These are phyloP conservation scores for Fusarium papillatum DNA, from an alignment of 2,329 filamentous ascomycete species.

Conservation along the genomic window DNA sequence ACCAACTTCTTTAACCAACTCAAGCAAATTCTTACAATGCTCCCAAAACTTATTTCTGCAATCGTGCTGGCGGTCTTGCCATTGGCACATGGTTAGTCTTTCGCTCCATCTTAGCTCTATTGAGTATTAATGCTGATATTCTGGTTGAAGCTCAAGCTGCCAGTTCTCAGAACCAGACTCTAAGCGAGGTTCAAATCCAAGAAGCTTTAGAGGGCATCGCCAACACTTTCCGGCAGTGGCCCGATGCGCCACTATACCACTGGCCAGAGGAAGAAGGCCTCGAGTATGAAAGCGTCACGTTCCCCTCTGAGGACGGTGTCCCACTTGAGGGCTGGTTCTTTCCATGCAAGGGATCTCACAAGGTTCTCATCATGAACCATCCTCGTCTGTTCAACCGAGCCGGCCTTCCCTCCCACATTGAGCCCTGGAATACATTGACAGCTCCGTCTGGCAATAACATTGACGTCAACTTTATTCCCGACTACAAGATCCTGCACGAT, in stretches of 20 bases:
- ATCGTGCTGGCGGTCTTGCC: not conserved
- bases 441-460: conserved; percentile 1
- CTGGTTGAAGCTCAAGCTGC: not conserved
- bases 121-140: not conserved
- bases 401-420: not conserved
- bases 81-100: not conserved
- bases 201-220: not conserved
- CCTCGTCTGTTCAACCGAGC: conserved; percentile 5
- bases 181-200: not conserved
- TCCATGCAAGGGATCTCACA: not conserved
- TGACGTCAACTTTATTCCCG: conserved; percentile 6
- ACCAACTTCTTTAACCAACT: not conserved
- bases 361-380: conserved; percentile 11
- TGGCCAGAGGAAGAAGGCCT: conserved; percentile 3
- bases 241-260: not conserved
- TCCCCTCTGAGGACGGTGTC: conserved; percentile 4
- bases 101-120: not conserved
- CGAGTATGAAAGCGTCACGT: conserved; percentile 2
- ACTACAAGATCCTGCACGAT: conserved; percentile 5
- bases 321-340: conserved; percentile 8
- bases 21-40: not conserved
- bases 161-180: not conserved
- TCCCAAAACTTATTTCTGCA: not conserved
- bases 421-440: not conserved
- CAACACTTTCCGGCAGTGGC: conserved; percentile 1